Conservation (phyloP, 345 rosid genomes). For the Populus simonii region DNA sequence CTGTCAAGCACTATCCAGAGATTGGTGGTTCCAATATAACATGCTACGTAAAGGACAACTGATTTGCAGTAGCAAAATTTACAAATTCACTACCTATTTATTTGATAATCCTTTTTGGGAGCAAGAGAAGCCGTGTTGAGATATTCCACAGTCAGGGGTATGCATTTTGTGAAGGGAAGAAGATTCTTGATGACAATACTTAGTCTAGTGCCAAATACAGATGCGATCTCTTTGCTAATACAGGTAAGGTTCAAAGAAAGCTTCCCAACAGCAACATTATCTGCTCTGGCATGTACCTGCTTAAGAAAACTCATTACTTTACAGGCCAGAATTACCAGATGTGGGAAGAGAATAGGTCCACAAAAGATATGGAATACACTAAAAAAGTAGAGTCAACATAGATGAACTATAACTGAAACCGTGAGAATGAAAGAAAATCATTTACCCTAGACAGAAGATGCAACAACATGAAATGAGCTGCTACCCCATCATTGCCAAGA, state of each 20-base stretch:
- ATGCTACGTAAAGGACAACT: not conserved
- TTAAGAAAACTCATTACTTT: not conserved
- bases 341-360: not conserved
- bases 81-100: conserved; percentile 47
- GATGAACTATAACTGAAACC: not conserved
- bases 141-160: conserved; percentile 64
- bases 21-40: not conserved
- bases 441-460: conserved; percentile 76
- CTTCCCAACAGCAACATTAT: conserved; percentile 82
- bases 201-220: conserved; percentile 57
- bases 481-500: conserved; percentile 78
- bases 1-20: not conserved
- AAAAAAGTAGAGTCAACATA: not conserved
- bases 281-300: conserved; percentile 82
- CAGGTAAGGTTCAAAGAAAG: conserved; percentile 69
- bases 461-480: conserved; percentile 64
- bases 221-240: conserved; percentile 61
- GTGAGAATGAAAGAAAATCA: conserved; percentile 3
- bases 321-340: not conserved
- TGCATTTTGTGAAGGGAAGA: conserved; percentile 60
- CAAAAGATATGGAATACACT: not conserved
- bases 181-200: conserved; percentile 48
- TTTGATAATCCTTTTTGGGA: conserved; percentile 78
- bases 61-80: not conserved
- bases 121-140: conserved; percentile 66